Evolutionary conservation across 2,329 filamentous ascomycete species (phyloP).

Genomic region (Penicillium sp.): DNA sequence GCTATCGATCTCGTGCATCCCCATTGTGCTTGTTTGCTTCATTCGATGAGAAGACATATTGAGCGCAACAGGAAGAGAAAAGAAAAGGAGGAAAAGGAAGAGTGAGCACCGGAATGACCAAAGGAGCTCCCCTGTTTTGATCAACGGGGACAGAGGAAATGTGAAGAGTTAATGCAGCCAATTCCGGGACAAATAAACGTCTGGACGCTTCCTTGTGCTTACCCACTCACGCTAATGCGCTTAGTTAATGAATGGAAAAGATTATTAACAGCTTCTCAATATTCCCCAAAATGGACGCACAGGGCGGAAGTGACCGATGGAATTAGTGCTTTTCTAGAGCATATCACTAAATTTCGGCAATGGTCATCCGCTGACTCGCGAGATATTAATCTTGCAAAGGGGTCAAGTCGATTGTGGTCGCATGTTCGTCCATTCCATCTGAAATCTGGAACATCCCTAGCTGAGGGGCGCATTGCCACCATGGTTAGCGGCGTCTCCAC

Average conservation of each 20-base stretch:
- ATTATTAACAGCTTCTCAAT: background rate
- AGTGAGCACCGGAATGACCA: background rate
- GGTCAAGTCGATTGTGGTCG: background rate
- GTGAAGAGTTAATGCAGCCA: background rate
- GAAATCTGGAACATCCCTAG: slow-evolving; percentile 4
- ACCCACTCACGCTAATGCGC: background rate
- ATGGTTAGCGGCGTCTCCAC: slow-evolving; percentile 6
- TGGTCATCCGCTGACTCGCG: background rate
- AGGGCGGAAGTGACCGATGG: background rate
- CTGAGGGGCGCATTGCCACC: background rate
- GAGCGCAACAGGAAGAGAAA: background rate
- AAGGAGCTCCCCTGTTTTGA: background rate
- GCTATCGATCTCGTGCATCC: slow-evolving; percentile 22
- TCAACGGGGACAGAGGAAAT: background rate
- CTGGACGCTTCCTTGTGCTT: background rate
- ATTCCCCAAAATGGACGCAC: background rate
- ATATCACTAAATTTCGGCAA: background rate
- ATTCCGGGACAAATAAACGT: background rate
- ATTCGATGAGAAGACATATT: slow-evolving; percentile 21
- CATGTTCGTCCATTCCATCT: background rate
- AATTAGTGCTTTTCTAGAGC: background rate
- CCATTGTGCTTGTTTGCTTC: slow-evolving; percentile 23
- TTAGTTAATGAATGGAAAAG: background rate
- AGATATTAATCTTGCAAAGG: background rate
- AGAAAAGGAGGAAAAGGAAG: slow-evolving; percentile 2